Percentiles rank a stretch among this genome's conserved stretches.
Evolutionary conservation across 1,284 basidiomycete species (phyloP).

Genomic region (Gymnopus androsaceus): DNA sequence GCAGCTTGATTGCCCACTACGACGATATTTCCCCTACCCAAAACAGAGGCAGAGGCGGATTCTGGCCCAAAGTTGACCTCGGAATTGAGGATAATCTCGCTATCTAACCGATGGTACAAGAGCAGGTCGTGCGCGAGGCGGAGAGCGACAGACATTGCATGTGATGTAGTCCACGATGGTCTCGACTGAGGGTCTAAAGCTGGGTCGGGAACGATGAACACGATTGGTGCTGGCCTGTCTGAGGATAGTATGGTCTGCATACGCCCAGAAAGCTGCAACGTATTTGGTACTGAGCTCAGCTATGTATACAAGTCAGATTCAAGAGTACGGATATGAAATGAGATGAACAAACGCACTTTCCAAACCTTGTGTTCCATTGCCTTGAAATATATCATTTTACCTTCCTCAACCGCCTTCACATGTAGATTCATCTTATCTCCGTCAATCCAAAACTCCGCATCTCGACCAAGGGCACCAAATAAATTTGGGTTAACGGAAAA

Average conservation of each 20-base stretch:
- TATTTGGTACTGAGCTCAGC: slow-evolving; percentile 5
- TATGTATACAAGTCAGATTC: not conserved
- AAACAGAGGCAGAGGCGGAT: not conserved
- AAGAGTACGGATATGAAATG: not conserved
- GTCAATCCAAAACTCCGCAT: slow-evolving; percentile 21
- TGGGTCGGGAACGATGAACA: slow-evolving; percentile 54
- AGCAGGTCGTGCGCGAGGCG: slow-evolving; percentile 70
- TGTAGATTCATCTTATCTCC: slow-evolving; percentile 16
- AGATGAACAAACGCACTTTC: slow-evolving; percentile 20
- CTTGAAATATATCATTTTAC: slow-evolving; percentile 19
- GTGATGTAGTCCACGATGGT: slow-evolving; percentile 9
- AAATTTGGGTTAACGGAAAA: slow-evolving; percentile 23
- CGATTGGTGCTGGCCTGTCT: slow-evolving; percentile 39
- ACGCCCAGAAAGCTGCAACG: slow-evolving; percentile 49
- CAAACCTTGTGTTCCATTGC: slow-evolving; percentile 21
- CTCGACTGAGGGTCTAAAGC: slow-evolving; percentile 5
- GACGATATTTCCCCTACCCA: slow-evolving; percentile 49
- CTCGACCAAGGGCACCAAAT: slow-evolving; percentile 11
- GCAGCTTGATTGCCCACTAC: slow-evolving; percentile 47
- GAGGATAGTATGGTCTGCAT: slow-evolving; percentile 65
- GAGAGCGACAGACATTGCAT: slow-evolving; percentile 51
- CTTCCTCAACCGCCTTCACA: not conserved
- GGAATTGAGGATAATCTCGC: slow-evolving; percentile 53
- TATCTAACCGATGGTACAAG: slow-evolving; percentile 70
- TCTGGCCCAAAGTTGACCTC: slow-evolving; percentile 31